These are phyloP conservation scores for Pseudodiploospora longispora DNA, from an alignment of 2,329 filamentous ascomycete genomes.

Conservation along the genomic window DNA sequence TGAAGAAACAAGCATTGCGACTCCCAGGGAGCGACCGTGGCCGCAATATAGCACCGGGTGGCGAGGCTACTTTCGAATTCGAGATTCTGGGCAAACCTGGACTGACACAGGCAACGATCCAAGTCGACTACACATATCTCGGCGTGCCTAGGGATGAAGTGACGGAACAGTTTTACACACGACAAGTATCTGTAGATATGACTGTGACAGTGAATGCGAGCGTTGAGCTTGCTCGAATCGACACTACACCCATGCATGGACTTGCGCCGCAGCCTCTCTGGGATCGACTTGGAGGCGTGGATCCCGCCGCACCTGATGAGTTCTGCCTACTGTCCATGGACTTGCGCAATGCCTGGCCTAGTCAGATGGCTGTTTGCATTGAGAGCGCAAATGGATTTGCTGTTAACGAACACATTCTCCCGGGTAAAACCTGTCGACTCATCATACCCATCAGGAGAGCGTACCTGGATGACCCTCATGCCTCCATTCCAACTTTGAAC, in stretches of 20 bases:
- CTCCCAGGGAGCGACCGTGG: constrained; percentile 43
- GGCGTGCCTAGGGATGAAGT: constrained; percentile 61
- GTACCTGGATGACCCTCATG: constrained; percentile 68
- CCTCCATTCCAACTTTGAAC: constrained; percentile 71
- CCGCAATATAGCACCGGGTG: constrained; percentile 57
- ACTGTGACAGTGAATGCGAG: constrained; percentile 89
- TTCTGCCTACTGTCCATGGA: constrained; percentile 77
- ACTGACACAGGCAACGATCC: constrained; percentile 67
- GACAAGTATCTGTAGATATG: constrained; percentile 72
- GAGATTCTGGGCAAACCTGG: constrained; percentile 83
- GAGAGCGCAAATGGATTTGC: constrained; percentile 40
- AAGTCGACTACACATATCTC: constrained; percentile 82
- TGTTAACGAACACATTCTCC: constrained; percentile 51
- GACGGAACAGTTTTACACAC: constrained; percentile 69
- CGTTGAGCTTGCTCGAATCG: constrained; percentile 71
- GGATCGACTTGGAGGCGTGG: constrained; percentile 32
- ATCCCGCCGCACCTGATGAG: constrained; percentile 41
- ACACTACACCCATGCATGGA: constrained; percentile 65
- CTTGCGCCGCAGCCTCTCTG: constrained; percentile 56
- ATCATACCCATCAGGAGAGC: constrained; percentile 69
- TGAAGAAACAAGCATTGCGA: constrained; percentile 62
- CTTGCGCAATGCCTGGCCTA: constrained; percentile 84
- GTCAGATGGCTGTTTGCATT: constrained; percentile 61
- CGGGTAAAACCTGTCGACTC: constrained; percentile 64
- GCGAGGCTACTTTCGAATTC: constrained; percentile 65